phyloP scores from a whole-genome alignment of 805 yeast genomes.

The baker's yeast (Saccharomyces cerevisiae) region DNA sequence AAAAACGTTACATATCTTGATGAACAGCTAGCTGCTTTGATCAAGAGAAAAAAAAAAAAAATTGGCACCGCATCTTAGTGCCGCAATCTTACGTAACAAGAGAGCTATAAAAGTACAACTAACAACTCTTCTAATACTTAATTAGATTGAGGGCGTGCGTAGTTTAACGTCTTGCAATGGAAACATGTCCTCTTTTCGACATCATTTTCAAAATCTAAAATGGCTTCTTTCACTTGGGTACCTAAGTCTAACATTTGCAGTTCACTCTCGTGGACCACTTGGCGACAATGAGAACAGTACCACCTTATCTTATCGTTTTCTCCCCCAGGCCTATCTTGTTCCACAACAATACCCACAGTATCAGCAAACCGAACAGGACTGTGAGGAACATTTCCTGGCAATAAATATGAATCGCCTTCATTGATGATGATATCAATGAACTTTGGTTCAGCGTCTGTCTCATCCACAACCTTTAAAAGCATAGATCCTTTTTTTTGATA shows the following conservation, averaged over 20 bases:
- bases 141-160: conserved; percentile 46
- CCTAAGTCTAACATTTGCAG: conserved; percentile 79
- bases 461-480: conserved; percentile 74
- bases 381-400: conserved; percentile 82
- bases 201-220: conserved; percentile 58
- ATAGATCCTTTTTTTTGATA: conserved; percentile 80
- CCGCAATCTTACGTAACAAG: neutral
- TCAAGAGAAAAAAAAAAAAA: neutral
- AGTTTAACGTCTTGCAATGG: conserved; percentile 64
- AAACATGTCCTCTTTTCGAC: conserved; percentile 59
- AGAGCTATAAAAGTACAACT: neutral
- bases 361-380: conserved; percentile 80
- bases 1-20: neutral
- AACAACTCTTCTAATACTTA: neutral
- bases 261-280: conserved; percentile 55
- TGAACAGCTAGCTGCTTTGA: neutral
- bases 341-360: conserved; percentile 85
- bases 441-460: conserved; percentile 39
- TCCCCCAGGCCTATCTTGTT: conserved; percentile 78
- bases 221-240: conserved; percentile 81
- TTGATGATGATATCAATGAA: conserved; percentile 66
- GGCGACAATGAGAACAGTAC: conserved; percentile 71
- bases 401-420: conserved; percentile 83
- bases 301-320: conserved; percentile 70
- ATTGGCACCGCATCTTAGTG: neutral